Evolutionary conservation across 2,329 filamentous ascomycete genomes (phyloP).

Genomic region (Penicillium sp.): DNA sequence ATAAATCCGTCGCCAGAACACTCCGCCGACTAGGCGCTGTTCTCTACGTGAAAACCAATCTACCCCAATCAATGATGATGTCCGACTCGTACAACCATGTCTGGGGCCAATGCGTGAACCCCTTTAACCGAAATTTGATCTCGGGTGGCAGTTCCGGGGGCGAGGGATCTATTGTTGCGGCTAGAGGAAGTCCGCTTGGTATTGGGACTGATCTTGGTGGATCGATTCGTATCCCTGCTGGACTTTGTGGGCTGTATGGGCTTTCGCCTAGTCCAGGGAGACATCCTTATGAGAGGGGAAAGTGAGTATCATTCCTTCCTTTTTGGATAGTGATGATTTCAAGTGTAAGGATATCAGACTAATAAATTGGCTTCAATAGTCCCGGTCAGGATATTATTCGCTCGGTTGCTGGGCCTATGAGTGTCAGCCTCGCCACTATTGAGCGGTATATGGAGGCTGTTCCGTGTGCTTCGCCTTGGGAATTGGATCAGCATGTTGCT

Average conservation of each 20-base stretch:
- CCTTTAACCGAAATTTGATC: conserved; percentile 52
- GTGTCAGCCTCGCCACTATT: conserved; percentile 25
- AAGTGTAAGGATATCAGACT: background rate
- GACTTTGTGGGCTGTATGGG: conserved; percentile 57
- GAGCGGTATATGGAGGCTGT: conserved; percentile 37
- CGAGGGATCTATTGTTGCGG: conserved; percentile 53
- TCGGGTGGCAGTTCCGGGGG: conserved; percentile 57
- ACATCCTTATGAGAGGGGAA: conserved; percentile 37
- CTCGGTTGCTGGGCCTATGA: conserved; percentile 32
- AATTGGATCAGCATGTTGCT: conserved; percentile 36
- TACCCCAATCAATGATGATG: conserved; percentile 29
- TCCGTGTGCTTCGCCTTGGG: conserved; percentile 37
- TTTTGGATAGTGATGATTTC: background rate
- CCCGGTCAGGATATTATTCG: conserved; percentile 29
- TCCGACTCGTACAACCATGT: conserved; percentile 40
- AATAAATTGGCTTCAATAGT: conserved; percentile 5
- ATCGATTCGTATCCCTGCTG: conserved; percentile 56
- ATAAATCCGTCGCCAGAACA: conserved; percentile 24
- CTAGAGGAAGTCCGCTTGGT: conserved; percentile 52
- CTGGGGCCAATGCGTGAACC: conserved; percentile 56
- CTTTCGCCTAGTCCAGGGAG: conserved; percentile 41
- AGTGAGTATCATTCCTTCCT: conserved; percentile 26
- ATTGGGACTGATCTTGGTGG: conserved; percentile 58
- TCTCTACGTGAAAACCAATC: conserved; percentile 26
- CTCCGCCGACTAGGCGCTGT: conserved; percentile 24